These are phyloP conservation scores for Hortiboletus campestris DNA, from an alignment of 768 basidiomycete genomes.

Conservation along the genomic window DNA sequence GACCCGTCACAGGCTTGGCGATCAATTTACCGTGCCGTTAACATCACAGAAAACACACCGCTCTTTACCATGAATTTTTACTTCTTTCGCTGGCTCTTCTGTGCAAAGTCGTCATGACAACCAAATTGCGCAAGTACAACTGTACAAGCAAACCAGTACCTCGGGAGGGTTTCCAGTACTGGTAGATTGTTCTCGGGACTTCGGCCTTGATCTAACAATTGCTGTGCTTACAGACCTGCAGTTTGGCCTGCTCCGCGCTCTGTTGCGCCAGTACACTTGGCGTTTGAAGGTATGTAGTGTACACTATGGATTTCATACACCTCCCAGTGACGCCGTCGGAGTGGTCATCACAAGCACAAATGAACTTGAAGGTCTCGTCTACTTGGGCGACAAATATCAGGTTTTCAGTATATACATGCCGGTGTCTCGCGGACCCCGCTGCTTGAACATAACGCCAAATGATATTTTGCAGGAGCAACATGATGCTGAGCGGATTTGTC, in stretches of 20 bases:
- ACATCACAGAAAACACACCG: neutral
- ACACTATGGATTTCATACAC: no score
- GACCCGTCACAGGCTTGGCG: neutral
- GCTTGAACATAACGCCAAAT: constrained; percentile 2
- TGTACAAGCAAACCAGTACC: neutral
- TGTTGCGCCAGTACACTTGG: neutral
- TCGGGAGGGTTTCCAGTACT: neutral
- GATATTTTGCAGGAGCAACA: constrained; percentile 3
- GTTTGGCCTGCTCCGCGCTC: neutral
- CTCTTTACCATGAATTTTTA: neutral
- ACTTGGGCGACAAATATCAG: neutral
- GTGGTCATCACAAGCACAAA: no score
- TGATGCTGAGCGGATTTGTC: neutral
- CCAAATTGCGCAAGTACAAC: neutral
- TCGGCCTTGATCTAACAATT: neutral
- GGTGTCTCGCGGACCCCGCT: constrained; percentile 4
- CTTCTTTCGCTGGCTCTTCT: neutral
- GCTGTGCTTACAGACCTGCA: neutral
- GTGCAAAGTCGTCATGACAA: neutral
- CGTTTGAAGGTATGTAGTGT: neutral
- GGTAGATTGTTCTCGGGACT: neutral
- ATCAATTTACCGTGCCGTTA: neutral
- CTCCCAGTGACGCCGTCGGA: no score
- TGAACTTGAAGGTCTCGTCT: neutral
- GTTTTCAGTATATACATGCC: constrained; percentile 1